These are phyloP conservation scores for Fusarium subtropicale DNA, from an alignment of 2,329 filamentous ascomycete species.

Conservation along the genomic window DNA sequence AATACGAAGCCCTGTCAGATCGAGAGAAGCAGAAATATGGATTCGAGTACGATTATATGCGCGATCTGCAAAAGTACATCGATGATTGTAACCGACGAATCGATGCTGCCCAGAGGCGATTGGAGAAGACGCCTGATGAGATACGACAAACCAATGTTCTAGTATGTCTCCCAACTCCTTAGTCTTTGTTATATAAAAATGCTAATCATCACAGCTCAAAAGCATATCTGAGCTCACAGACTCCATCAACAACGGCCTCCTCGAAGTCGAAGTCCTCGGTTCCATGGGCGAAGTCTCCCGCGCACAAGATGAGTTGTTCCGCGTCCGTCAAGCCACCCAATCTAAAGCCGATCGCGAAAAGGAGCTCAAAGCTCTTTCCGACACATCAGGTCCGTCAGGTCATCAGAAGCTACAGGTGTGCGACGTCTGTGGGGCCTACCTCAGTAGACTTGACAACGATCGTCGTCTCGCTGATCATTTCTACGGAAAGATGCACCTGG, in stretches of 20 bases:
- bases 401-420: conserved; percentile 99
- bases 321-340: conserved; percentile 81
- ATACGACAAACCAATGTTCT: conserved; percentile 93
- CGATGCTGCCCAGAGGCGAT: conserved; percentile 84
- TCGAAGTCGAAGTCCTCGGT: conserved; percentile 87
- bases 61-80: conserved; percentile 96
- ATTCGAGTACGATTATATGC: conserved; percentile 97
- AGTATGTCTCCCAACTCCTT: conserved; percentile 52
- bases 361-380: conserved; percentile 89
- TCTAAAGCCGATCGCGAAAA: conserved; percentile 86
- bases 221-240: conserved; percentile 83
- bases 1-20: conserved; percentile 82
- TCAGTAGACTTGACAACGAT: conserved; percentile 93
- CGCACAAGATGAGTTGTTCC: conserved; percentile 89
- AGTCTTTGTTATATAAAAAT: rapidly evolving
- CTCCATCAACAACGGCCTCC: conserved; percentile 82
- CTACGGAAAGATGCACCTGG: conserved; percentile 99
- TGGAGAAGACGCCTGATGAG: conserved; percentile 98
- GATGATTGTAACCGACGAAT: conserved; percentile 96
- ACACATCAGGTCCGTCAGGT: conserved; percentile 91
- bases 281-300: conserved; percentile 83
- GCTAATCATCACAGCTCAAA: conserved; percentile 67
- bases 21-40: conserved; percentile 81
- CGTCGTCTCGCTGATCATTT: conserved; percentile 95
- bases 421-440: conserved; percentile 96